A percentile compares a stretch with the other conserved stretches of the same genome.
These are phyloP conservation scores for Candida dendrica DNA, from an alignment of 805 yeast species.

Conservation along the genomic window DNA sequence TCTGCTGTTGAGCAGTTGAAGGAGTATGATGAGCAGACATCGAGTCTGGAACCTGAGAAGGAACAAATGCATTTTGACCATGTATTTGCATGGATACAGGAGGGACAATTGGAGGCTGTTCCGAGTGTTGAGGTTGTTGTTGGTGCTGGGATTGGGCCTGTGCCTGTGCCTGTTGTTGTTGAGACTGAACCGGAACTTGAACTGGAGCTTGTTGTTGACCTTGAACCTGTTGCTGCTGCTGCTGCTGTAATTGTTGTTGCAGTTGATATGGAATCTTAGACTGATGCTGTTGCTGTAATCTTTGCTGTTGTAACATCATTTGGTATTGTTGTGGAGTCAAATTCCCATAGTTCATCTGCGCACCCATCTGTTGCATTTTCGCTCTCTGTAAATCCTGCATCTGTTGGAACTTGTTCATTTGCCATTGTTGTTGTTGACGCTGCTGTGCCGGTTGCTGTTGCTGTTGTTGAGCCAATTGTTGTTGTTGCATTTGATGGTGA, in stretches of 20 bases:
- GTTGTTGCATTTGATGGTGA: conserved; percentile 14
- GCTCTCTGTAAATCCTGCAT: conserved; percentile 16
- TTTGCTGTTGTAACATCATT: conserved; percentile 7
- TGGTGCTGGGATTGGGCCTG: conserved; percentile 17
- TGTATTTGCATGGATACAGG: neutral
- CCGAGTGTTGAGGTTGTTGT: conserved; percentile 4
- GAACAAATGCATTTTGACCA: neutral
- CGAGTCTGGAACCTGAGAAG: neutral
- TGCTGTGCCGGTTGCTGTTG: neutral
- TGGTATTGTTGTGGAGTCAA: conserved; percentile 12
- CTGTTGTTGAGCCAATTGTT: neutral
- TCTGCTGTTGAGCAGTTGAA: neutral
- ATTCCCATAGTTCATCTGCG: conserved; percentile 7
- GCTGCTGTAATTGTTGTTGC: conserved; percentile 13
- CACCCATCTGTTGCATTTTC: conserved; percentile 17
- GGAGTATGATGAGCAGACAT: too few species aligned
- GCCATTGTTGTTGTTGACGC: conserved; percentile 1
- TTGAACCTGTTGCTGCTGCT: conserved; percentile 21
- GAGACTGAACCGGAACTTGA: conserved; percentile 16
- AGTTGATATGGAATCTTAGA: too few species aligned
- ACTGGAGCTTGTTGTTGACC: conserved; percentile 9
- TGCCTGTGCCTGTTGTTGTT: conserved; percentile 21
- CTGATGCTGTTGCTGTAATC: conserved; percentile 14
- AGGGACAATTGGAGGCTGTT: conserved; percentile 7
- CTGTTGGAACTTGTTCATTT: conserved; percentile 4